Conservation (phyloP, 257 asterid species). For the Ehretia macrophylla region DNA sequence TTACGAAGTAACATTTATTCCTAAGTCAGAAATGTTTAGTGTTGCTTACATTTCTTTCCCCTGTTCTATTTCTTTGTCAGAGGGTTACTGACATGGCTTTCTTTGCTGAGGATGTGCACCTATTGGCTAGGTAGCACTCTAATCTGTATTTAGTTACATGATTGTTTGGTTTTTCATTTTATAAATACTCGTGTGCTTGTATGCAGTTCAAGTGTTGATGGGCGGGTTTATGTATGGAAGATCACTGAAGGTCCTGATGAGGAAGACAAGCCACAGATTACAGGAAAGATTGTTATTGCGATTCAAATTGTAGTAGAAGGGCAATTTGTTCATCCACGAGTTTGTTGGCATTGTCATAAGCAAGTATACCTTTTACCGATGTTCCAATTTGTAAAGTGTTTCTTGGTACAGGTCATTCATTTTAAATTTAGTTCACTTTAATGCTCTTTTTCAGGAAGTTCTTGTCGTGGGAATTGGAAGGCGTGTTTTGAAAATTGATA, state of each 20-base stretch:
- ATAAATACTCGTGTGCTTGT: conserved; percentile 21
- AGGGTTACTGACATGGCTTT: conserved; percentile 99
- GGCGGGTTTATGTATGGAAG: conserved; percentile 93
- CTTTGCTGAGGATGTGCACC: conserved; percentile 98
- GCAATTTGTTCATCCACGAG: conserved; percentile 85
- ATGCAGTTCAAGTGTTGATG: conserved; percentile 92
- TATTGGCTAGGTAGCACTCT: conserved; percentile 77
- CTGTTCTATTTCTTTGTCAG: conserved; percentile 43
- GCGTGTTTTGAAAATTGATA: conserved; percentile 72
- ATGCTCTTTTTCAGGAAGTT: conserved; percentile 60
- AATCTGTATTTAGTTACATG: conserved; percentile 7
- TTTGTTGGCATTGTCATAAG: conserved; percentile 99
- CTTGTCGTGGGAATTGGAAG: conserved; percentile 90
- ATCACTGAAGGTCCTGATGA: conserved; percentile 91
- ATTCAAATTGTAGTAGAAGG: conserved; percentile 78
- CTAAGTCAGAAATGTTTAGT: no score
- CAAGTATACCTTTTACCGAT: conserved; percentile 45
- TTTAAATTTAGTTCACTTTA: conserved; percentile 6
- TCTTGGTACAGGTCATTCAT: not conserved
- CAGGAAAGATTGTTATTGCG: conserved; percentile 71
- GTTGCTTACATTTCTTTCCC: conserved; percentile 1
- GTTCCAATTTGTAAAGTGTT: not conserved
- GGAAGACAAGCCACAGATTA: conserved; percentile 90
- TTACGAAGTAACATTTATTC: no score
- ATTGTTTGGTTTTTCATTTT: conserved; percentile 10